Evolutionary conservation across 2,329 filamentous ascomycete species (phyloP), one percentile per base, ranked within the genome.

Genomic region (Paecilomyces dactylethromorphus): DNA sequence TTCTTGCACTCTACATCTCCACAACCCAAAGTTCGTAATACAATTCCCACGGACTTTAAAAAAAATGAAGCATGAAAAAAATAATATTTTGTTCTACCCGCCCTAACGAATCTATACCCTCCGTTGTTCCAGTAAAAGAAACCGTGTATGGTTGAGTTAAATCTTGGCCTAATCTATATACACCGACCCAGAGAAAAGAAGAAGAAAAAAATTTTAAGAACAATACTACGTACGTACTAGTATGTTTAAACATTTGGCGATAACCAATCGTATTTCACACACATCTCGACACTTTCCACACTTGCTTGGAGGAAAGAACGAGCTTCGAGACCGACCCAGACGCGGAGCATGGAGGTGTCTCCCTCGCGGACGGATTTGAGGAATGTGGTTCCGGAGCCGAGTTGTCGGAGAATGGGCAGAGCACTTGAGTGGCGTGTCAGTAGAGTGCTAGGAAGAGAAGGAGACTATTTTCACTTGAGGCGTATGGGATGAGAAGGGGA

Each of bases 271-370:
- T 93, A 96, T 72, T 92, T 94, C 68, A 97, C 92, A 72, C 91
- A 96, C 69, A 85, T 83, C 75, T 96, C 92, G 33, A 93, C 90
- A 74, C 92, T 92, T 71, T 96, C 91, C 57, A 95, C 85, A 63
- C 91, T 96, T 52, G 91, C 91, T 76, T 96, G 91, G 76, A 97
- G 82, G 75, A 96, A 94, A 65, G 88, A 88, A 62, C 93, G 84
- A 54, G 92, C 90, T 78, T 97, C 93, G 11, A 97, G 79, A 1
- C 93, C 92, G 60, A 90, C 85, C 93, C 93, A 97, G 4, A 97
- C 87, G 67, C 91, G 87, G 65, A 97, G 78, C 89, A 97, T 94
- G 51, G 87, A 89, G 62, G 89, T 90, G 68, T 92, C 89, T 29
- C 89, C 88, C 33, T 84, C 81, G 69, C 86, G 87, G 58, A 89